Percentiles rank a stretch among this genome's conserved stretches.
These are phyloP conservation scores for Incumbomyces delicatus DNA, from an alignment of 2,329 filamentous ascomycete genomes.

Conservation along the genomic window DNA sequence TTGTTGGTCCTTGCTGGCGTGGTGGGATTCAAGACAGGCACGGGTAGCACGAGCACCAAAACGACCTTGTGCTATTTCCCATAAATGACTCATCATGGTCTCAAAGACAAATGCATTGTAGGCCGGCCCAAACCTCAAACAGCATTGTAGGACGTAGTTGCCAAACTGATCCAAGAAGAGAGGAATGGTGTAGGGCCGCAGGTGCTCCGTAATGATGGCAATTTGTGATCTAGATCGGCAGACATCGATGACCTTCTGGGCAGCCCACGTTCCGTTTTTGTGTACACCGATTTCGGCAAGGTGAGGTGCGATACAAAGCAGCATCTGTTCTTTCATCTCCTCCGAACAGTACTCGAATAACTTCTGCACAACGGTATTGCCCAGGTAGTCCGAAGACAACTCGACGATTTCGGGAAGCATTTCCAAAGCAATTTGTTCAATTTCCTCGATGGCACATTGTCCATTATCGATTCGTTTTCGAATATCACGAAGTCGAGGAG, in stretches of 20 bases:
- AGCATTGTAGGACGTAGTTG: conserved; percentile 96
- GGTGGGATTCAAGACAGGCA: conserved; percentile 91
- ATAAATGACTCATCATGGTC: conserved; percentile 87
- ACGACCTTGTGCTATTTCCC: conserved; percentile 84
- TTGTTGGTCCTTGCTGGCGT: conserved; percentile 90
- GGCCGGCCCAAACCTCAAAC: conserved; percentile 78
- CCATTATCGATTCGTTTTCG: conserved; percentile 97
- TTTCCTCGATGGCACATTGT: conserved; percentile 72
- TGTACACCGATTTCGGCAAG: conserved; percentile 94
- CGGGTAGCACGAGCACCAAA: conserved; percentile 95
- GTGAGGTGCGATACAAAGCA: conserved; percentile 76
- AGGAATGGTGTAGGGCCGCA: conserved; percentile 78
- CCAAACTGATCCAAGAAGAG: conserved; percentile 96
- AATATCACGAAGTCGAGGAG: conserved; percentile 88
- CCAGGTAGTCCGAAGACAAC: conserved; percentile 87
- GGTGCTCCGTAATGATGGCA: conserved; percentile 69
- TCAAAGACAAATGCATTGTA: conserved; percentile 97
- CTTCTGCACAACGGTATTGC: conserved; percentile 99
- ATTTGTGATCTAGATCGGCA: conserved; percentile 79
- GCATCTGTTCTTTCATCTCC: conserved; percentile 80
- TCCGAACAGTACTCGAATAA: conserved; percentile 95
- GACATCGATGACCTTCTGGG: conserved; percentile 97
- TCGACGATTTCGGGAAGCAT: conserved; percentile 98
- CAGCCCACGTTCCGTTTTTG: conserved; percentile 99
- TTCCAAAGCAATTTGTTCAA: conserved; percentile 80